Base-by-base conservation (phyloP, 768 basidiomycete genomes). In the Fomitopsis serialis region DNA sequence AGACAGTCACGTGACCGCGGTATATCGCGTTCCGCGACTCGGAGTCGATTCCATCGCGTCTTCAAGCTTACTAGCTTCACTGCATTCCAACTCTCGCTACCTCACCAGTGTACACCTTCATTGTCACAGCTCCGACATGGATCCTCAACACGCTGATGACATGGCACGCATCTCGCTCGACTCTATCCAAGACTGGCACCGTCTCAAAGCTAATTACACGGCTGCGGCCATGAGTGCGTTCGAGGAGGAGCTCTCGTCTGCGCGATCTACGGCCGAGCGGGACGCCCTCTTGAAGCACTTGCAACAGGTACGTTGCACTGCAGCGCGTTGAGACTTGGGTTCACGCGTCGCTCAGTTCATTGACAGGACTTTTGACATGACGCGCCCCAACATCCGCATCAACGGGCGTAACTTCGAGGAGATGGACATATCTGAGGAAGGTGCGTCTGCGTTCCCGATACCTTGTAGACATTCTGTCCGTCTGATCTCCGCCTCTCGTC, bases 351-450 rank as follows among this genome's bases (percentile, higher is more conserved):
- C 29, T n/a, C 45, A 89, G 86, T 85, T 78, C 58, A 74, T 85
- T 32, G 84, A 87, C 22, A 69, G 70, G 19, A 78, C 83, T 17
- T 85, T 89, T 57, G 72, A 71, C 34, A 76, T 82, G 50, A 78
- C 85, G 0, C 78, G 81, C 56, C 78, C 81, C 4, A 94, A 93
- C 68, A 67, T 94, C 21, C 81, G 87, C 29, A 78, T 93, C 10
- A 92, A 92, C 62, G 91, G 91, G 24, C 83, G 85, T 50, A 83
- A 85, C 55, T 81, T 82, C 57, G 88, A 88, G 60, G 76, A 82
- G 3, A 69, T 83, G n/a, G 75, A 77, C 21, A 72, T 77, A 19
- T 74, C 76, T 46, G 80, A 78, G 54, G 75, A 79, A 60, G 79
- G 85, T 81, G 48, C 49, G 69, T 25, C n/a, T n/a, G n/a, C n/a